Conservation (phyloP, 257 asterid species). For the Solanum peruvianum region DNA sequence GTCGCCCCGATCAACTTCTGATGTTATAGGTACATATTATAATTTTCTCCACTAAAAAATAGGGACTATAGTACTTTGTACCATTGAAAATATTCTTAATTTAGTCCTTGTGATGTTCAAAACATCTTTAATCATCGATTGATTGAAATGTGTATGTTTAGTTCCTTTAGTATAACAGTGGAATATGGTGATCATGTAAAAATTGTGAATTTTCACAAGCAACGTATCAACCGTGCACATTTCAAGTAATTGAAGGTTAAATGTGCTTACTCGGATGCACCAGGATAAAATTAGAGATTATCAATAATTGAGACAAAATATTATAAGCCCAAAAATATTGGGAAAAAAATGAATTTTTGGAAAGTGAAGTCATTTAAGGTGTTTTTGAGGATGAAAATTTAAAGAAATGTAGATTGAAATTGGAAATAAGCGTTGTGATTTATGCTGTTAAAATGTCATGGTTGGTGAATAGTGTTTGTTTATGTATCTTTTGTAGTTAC, state of each 20-base stretch:
- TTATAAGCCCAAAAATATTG: not conserved
- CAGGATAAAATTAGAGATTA: not conserved
- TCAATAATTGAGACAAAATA: not conserved
- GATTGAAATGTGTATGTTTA: not conserved
- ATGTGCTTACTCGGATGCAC: not conserved
- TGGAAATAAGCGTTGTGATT: not conserved
- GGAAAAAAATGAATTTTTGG: not conserved
- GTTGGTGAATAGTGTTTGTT: not conserved
- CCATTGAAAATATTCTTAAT: not conserved
- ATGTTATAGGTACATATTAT: constrained; percentile 22
- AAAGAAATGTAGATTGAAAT: not conserved
- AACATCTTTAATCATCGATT: not conserved
- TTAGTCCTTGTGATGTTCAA: not conserved
- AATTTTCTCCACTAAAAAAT: not conserved
- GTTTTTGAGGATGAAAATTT: not conserved
- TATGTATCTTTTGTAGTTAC: constrained; percentile 26
- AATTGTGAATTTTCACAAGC: not conserved
- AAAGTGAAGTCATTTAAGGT: not conserved
- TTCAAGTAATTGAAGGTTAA: not conserved
- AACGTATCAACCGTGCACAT: not conserved
- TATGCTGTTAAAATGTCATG: not conserved
- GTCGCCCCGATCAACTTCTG: constrained; percentile 54
- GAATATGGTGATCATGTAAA: not conserved
- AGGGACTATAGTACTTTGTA: not conserved
- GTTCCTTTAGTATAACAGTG: not conserved